Evolutionary conservation across 768 basidiomycete species (phyloP).

Genomic region (Leccinum variicolor): DNA sequence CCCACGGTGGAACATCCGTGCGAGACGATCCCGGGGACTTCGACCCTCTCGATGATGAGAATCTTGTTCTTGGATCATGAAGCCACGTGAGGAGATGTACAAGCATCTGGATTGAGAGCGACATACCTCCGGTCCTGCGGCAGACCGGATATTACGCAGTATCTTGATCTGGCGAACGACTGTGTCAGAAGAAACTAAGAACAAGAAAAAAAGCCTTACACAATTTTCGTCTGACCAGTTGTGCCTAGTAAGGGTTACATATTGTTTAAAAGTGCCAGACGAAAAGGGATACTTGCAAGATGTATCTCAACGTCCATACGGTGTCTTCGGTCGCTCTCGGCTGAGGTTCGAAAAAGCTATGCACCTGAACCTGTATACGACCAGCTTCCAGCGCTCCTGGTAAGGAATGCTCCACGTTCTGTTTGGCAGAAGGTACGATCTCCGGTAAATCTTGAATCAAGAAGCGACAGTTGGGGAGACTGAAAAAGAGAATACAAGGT

Average conservation of each 20-base stretch:
- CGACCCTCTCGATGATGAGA: background rate
- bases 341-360: background rate
- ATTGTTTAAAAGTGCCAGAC: background rate
- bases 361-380: background rate
- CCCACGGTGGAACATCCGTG: background rate
- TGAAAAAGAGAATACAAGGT: background rate
- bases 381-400: background rate
- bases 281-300: background rate
- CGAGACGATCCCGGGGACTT: background rate
- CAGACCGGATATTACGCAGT: background rate
- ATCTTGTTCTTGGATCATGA: background rate
- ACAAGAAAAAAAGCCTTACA: background rate
- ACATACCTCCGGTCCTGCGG: too few relatives aligned
- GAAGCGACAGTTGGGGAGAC: background rate
- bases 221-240: background rate
- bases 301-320: background rate
- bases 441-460: background rate
- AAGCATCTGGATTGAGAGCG: too few relatives aligned
- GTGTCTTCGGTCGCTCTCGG: background rate
- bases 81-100: too few relatives aligned
- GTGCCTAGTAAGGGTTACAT: background rate
- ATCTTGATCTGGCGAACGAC: background rate
- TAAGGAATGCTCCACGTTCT: background rate
- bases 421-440: background rate
- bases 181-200: background rate